Evolutionary conservation across 768 basidiomycete genomes (phyloP).

Genomic region (Gloeostereum incarnatum): DNA sequence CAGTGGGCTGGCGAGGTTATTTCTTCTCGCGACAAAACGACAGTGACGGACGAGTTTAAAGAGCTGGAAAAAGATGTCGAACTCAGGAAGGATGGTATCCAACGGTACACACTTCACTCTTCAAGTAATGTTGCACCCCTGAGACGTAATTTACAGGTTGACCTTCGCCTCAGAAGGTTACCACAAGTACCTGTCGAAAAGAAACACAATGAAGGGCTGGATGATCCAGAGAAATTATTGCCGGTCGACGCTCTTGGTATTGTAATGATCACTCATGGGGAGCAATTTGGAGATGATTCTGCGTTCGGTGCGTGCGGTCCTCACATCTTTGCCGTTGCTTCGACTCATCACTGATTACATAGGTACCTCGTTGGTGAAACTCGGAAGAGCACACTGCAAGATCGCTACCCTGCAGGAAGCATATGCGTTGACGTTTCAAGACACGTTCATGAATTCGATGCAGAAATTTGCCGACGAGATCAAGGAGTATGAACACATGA

Average conservation of each 20-base stretch:
- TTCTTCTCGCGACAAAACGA: slow-evolving; percentile 72
- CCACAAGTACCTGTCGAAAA: slow-evolving; percentile 66
- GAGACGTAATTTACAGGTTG: slow-evolving; percentile 35
- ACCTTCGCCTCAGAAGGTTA: slow-evolving; percentile 65
- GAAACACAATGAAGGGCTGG: slow-evolving; percentile 53
- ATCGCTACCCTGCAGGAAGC: slow-evolving; percentile 80
- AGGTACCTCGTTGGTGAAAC: slow-evolving; percentile 66
- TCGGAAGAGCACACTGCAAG: slow-evolving; percentile 82
- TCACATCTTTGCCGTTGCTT: neutral
- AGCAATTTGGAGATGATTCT: slow-evolving; percentile 72
- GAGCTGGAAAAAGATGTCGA: slow-evolving; percentile 84
- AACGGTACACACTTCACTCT: slow-evolving; percentile 40
- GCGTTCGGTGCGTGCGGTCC: slow-evolving; percentile 41
- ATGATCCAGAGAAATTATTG: slow-evolving; percentile 62
- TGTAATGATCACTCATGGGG: slow-evolving; percentile 82
- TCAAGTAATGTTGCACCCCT: neutral
- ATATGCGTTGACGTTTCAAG: slow-evolving; percentile 61
- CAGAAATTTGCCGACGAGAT: slow-evolving; percentile 62
- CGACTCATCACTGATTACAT: neutral
- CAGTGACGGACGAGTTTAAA: slow-evolving; percentile 68
- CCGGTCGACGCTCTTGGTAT: slow-evolving; percentile 74
- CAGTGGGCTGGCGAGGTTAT: slow-evolving; percentile 92
- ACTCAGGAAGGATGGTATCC: slow-evolving; percentile 61
- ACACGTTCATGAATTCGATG: slow-evolving; percentile 64
- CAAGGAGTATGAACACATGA: slow-evolving; percentile 71